These are phyloP conservation scores for Trichoderma semiorbis DNA, from an alignment of 2,329 filamentous ascomycete species.

Conservation along the genomic window DNA sequence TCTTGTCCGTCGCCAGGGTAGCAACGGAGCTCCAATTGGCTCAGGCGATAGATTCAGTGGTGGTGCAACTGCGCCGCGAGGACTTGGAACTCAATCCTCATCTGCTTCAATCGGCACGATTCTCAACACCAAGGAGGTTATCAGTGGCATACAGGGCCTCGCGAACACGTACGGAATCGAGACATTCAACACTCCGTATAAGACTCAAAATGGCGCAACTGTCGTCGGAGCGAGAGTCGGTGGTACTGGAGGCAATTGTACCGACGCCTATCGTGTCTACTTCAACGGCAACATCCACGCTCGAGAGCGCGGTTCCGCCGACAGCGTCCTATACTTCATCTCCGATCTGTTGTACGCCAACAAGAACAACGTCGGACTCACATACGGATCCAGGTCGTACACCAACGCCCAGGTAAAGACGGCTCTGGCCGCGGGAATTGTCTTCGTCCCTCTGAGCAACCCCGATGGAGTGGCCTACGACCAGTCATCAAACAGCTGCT, in stretches of 20 bases:
- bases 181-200: not conserved
- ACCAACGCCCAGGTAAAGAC: slow-evolving; percentile 49
- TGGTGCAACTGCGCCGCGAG: not conserved
- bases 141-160: not conserved
- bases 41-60: not conserved
- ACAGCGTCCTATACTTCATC: slow-evolving; percentile 56
- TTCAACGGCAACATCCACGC: slow-evolving; percentile 54
- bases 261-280: slow-evolving; percentile 35
- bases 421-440: slow-evolving; percentile 51
- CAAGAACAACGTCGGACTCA: slow-evolving; percentile 45
- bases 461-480: slow-evolving; percentile 53
- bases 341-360: slow-evolving; percentile 54
- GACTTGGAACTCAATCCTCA: not conserved
- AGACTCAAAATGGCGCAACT: slow-evolving; percentile 3
- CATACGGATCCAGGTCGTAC: slow-evolving; percentile 51
- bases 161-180: not conserved
- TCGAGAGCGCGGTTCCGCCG: slow-evolving; percentile 55
- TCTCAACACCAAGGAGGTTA: slow-evolving; percentile 1
- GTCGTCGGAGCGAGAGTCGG: slow-evolving; percentile 1
- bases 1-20: slow-evolving; percentile 3
- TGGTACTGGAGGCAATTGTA: not conserved
- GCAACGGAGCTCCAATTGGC: slow-evolving; percentile 5
- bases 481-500: slow-evolving; percentile 47
- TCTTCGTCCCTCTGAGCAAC: slow-evolving; percentile 51
- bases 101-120: slow-evolving; percentile 1